phyloP scores from a whole-genome alignment of 164 flowering plant genomes.

The Magnolia changhungtana region DNA sequence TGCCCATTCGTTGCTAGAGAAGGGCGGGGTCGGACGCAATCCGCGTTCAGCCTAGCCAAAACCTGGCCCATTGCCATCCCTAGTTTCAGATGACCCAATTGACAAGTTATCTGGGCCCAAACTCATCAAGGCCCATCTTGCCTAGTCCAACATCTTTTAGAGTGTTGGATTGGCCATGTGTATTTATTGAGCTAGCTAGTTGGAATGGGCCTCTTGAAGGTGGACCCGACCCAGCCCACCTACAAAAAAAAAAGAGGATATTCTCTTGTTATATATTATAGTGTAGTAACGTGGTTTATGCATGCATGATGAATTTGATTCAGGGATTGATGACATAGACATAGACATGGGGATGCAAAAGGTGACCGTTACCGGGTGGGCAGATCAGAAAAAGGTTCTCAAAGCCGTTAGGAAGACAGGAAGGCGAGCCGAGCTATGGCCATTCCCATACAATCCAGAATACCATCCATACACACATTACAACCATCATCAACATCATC shows the following conservation, averaged over 20 bases:
- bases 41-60: too few species aligned
- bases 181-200: too few species aligned
- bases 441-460: slow-evolving; percentile 55
- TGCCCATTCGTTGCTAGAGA: too few species aligned
- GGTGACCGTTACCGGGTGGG: slow-evolving; percentile 75
- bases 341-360: slow-evolving; percentile 63
- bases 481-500: slow-evolving; percentile 28
- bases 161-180: too few species aligned
- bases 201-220: too few species aligned
- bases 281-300: not conserved
- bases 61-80: too few species aligned
- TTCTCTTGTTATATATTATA: not conserved
- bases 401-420: slow-evolving; percentile 71
- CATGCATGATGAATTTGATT: not conserved
- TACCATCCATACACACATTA: slow-evolving; percentile 25
- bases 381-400: slow-evolving; percentile 54
- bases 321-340: slow-evolving; percentile 60
- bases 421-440: slow-evolving; percentile 72
- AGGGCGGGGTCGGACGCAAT: too few species aligned
- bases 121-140: not conserved
- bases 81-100: too few species aligned
- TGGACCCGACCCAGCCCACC: too few species aligned
- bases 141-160: not conserved
- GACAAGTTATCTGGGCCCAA: not conserved
- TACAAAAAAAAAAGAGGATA: not conserved